Evolutionary conservation across 2,329 filamentous ascomycete species (phyloP).

Genomic region (Phialemoniopsis sp.): DNA sequence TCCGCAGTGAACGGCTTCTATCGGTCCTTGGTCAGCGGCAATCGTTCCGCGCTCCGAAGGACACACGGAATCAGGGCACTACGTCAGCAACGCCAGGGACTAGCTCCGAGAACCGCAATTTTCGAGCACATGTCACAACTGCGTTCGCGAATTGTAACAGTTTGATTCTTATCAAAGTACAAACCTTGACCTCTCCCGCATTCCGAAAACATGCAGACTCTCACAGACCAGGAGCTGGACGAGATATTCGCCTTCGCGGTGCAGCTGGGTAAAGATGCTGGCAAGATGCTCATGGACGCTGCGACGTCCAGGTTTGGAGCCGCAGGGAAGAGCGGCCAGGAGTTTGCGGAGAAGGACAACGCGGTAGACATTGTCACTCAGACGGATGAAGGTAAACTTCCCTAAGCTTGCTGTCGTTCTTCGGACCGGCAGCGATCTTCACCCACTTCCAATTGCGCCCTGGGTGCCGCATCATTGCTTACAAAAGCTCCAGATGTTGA

Average conservation of each 20-base stretch:
- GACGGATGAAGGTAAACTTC: conserved; percentile 61
- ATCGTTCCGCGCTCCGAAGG: too few species aligned
- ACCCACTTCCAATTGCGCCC: background rate
- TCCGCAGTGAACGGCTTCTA: too few species aligned
- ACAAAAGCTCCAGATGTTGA: conserved; percentile 55
- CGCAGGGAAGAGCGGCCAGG: conserved; percentile 22
- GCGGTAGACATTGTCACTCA: conserved; percentile 75
- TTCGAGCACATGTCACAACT: too few species aligned
- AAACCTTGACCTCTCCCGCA: too few species aligned
- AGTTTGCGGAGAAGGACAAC: conserved; percentile 64
- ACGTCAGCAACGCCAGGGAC: too few species aligned
- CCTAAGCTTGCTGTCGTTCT: background rate
- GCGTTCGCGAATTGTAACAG: too few species aligned
- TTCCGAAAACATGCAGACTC: background rate
- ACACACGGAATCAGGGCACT: too few species aligned
- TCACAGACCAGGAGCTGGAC: conserved; percentile 46
- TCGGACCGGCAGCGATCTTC: conserved; percentile 1
- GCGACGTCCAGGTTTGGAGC: conserved; percentile 51
- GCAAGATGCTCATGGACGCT: conserved; percentile 60
- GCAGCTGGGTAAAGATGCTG: conserved; percentile 66
- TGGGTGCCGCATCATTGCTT: background rate
- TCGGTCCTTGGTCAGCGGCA: too few species aligned
- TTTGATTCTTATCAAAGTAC: too few species aligned
- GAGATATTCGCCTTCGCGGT: conserved; percentile 69
- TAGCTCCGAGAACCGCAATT: too few species aligned